Conservation (phyloP, 495 filamentous ascomycete species). For the Acidiella bohemica region DNA sequence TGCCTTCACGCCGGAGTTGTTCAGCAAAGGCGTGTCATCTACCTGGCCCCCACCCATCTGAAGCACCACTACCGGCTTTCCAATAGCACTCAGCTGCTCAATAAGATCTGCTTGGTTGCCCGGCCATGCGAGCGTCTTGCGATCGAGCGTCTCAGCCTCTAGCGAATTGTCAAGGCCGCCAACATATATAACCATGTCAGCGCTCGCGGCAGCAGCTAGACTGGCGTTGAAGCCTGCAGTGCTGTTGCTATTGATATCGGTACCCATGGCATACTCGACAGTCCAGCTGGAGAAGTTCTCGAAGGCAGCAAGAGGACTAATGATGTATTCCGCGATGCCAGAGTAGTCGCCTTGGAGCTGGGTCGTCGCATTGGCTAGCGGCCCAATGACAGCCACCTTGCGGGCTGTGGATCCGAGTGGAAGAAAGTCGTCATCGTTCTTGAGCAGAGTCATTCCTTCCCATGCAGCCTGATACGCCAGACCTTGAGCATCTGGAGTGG, state of each 20-base stretch:
- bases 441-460: conserved; percentile 42
- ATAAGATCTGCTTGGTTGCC: conserved; percentile 44
- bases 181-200: conserved; percentile 39
- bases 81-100: conserved; percentile 33
- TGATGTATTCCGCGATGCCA: conserved; percentile 39
- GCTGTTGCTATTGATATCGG: conserved; percentile 1
- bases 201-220: conserved; percentile 25
- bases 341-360: conserved; percentile 46
- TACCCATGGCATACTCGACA: conserved; percentile 1
- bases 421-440: conserved; percentile 43
- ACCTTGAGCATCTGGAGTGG: conserved; percentile 33
- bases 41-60: conserved; percentile 35
- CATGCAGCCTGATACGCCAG: conserved; percentile 42
- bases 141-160: conserved; percentile 39
- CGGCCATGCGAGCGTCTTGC: conserved; percentile 42
- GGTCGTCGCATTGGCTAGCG: conserved; percentile 40
- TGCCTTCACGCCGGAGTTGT: conserved; percentile 33
- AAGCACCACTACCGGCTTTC: conserved; percentile 42
- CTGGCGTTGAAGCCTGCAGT: not conserved
- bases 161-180: conserved; percentile 40
- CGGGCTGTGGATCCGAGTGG: conserved; percentile 20
- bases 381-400: conserved; percentile 41
- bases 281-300: not conserved
- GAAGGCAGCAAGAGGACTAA: conserved; percentile 28
- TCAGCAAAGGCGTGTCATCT: conserved; percentile 9